Conservation (phyloP, 2,329 filamentous ascomycete species). For the Capronia epimyces region DNA sequence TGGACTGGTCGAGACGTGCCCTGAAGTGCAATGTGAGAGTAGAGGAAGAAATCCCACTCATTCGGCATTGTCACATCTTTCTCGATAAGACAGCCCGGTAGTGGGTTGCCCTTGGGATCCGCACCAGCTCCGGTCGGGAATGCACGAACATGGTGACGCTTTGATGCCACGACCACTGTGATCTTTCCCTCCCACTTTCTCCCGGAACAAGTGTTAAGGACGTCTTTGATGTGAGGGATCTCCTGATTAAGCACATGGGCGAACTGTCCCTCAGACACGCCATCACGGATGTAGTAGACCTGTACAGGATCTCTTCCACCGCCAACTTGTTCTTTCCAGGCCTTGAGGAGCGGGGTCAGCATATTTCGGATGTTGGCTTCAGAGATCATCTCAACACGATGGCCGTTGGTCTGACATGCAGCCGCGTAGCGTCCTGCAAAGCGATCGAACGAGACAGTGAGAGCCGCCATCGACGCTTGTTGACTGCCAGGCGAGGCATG, state of each 20-base stretch:
- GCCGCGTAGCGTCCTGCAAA: constrained; percentile 71
- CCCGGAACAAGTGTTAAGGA: constrained; percentile 37
- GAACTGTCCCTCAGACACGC: constrained; percentile 84
- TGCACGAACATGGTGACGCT: constrained; percentile 90
- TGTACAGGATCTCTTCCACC: constrained; percentile 58
- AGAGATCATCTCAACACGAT: constrained; percentile 71
- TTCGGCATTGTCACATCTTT: constrained; percentile 83
- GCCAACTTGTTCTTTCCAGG: constrained; percentile 58
- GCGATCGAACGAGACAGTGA: constrained; percentile 74
- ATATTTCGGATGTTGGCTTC: constrained; percentile 60
- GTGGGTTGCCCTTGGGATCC: constrained; percentile 73
- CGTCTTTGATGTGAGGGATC: constrained; percentile 59
- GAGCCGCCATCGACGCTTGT: constrained; percentile 71
- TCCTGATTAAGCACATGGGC: constrained; percentile 73
- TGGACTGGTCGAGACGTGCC: constrained; percentile 89
- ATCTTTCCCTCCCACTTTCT: constrained; percentile 56
- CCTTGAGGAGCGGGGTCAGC: constrained; percentile 57
- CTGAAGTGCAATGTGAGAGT: constrained; percentile 74
- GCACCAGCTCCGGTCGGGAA: constrained; percentile 63
- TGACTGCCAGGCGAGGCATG: constrained; percentile 66
- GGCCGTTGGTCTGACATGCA: constrained; percentile 74
- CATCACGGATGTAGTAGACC: constrained; percentile 89
- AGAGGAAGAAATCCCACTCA: constrained; percentile 81
- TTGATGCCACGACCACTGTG: constrained; percentile 81
- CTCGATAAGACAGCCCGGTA: constrained; percentile 84